Evolutionary conservation across 345 rosid species (phyloP).

Genomic region (Rhodamnia rubescens): DNA sequence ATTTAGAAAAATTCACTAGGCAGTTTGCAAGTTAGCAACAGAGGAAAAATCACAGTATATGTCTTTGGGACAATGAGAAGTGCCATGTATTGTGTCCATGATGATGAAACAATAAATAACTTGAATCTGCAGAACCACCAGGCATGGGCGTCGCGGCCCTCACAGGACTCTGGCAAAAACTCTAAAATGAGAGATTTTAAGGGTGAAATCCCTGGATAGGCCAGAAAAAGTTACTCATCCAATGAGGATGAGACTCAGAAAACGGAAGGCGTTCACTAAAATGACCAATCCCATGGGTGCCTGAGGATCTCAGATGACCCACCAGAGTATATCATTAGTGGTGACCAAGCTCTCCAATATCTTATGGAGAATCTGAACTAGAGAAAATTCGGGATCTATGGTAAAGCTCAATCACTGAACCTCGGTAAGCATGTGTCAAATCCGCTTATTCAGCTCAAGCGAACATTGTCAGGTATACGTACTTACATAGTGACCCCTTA

Average conservation of each 20-base stretch:
- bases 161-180: background rate
- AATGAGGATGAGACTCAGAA: background rate
- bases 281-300: background rate
- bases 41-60: background rate
- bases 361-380: background rate
- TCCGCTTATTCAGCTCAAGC: background rate
- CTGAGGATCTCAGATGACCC: background rate
- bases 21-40: background rate
- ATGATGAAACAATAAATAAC: background rate
- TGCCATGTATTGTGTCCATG: background rate
- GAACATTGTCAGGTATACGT: background rate
- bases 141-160: background rate
- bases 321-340: background rate
- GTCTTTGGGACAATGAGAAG: background rate
- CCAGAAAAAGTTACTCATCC: background rate
- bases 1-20: background rate
- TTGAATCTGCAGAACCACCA: background rate
- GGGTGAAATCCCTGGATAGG: background rate
- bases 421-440: background rate
- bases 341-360: background rate
- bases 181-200: background rate
- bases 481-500: constrained; percentile 72
- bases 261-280: background rate
- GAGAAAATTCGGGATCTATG: background rate
- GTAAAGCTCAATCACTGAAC: background rate